phyloP scores from a whole-genome alignment of 208 protist genomes.

The Leishmania amazonensis region DNA sequence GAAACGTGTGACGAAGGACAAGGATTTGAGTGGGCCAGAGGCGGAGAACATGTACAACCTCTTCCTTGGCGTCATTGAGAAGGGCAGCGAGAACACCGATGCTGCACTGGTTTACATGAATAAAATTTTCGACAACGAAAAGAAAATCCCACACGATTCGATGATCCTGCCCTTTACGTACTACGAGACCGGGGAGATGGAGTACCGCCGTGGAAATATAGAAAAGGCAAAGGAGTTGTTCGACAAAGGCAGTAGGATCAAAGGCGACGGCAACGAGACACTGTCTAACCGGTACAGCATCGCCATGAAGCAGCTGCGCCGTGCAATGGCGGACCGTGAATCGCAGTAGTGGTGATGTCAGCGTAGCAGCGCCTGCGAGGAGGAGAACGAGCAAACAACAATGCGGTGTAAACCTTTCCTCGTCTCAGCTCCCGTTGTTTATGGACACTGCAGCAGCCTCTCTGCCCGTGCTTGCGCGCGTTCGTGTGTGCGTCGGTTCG shows the following conservation, averaged over 20 bases:
- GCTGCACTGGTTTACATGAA: constrained; percentile 61
- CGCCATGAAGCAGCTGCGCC: constrained; percentile 88
- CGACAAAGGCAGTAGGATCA: constrained; percentile 76
- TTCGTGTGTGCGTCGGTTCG: background rate
- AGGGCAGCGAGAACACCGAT: constrained; percentile 73
- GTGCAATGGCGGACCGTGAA: constrained; percentile 33
- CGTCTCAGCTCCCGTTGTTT: background rate
- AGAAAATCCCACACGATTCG: constrained; percentile 79
- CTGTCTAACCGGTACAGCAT: constrained; percentile 87
- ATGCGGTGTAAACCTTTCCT: background rate
- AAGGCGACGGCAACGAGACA: constrained; percentile 91
- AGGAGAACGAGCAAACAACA: background rate
- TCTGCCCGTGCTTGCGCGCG: background rate
- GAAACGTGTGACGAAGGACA: constrained; percentile 56
- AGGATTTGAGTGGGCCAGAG: constrained; percentile 73
- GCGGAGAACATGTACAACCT: constrained; percentile 83
- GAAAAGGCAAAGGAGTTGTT: constrained; percentile 80
- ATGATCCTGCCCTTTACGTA: constrained; percentile 90
- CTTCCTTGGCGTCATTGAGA: constrained; percentile 89
- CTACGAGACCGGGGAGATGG: constrained; percentile 87
- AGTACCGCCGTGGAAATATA: constrained; percentile 79
- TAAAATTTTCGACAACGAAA: constrained; percentile 82
- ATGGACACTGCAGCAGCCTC: background rate
- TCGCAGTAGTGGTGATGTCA: background rate
- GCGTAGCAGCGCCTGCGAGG: background rate